A percentile compares a stretch with the other conserved stretches of the same genome.
Evolutionary conservation across 164 flowering plant species (phyloP).

Genomic region (Macadamia tetraphylla): DNA sequence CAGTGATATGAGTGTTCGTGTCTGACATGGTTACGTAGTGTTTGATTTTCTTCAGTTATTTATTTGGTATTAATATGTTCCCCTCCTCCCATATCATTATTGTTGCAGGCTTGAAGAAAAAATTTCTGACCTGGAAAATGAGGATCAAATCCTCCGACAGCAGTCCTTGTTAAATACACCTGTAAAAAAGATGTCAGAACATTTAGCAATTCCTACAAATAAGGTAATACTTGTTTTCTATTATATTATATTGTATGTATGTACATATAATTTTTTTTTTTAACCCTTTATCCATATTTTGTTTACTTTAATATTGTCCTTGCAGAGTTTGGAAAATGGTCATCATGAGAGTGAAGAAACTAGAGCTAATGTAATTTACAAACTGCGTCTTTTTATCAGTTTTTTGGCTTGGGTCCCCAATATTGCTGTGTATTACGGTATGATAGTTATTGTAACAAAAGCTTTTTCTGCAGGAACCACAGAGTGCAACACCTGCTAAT

Average conservation of each 20-base stretch:
- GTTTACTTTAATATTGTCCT: too few species aligned
- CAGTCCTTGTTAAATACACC: conserved; percentile 52
- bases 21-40: too few species aligned
- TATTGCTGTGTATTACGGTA: background rate
- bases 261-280: too few species aligned
- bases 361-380: conserved; percentile 33
- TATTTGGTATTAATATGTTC: background rate
- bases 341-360: too few species aligned
- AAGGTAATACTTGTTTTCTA: conserved; percentile 27
- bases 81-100: background rate
- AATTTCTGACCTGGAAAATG: conserved; percentile 69
- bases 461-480: conserved; percentile 54
- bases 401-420: background rate
- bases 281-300: too few species aligned
- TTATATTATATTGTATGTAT: background rate
- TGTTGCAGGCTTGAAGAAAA: conserved; percentile 77
- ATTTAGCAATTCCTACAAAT: conserved; percentile 29
- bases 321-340: too few species aligned
- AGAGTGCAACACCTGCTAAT: conserved; percentile 42
- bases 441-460: conserved; percentile 3
- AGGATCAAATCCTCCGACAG: conserved; percentile 72
- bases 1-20: too few species aligned
- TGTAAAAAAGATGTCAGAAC: conserved; percentile 42
- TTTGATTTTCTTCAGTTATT: background rate
- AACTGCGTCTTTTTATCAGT: background rate